Conservation (phyloP, 768 basidiomycete genomes). For the Boletus pseudopeckii region DNA sequence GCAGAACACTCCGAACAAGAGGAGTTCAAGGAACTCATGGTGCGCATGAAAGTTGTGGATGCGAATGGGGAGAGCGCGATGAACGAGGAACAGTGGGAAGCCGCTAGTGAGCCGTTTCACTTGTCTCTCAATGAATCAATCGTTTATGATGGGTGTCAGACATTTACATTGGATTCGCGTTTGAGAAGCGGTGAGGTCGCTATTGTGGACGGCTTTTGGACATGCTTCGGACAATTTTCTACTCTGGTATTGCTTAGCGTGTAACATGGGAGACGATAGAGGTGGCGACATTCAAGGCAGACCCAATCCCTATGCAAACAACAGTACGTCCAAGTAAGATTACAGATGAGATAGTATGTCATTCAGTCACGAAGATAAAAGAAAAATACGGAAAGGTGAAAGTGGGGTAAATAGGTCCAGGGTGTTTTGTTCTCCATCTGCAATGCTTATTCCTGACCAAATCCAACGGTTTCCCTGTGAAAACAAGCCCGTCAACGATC, state of each 20-base stretch:
- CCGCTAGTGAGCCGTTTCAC: constrained; percentile 74
- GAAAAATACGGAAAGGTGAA: neutral
- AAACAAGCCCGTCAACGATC: constrained; percentile 15
- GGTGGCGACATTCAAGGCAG: neutral
- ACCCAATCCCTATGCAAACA: constrained; percentile 3
- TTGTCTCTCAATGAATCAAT: neutral
- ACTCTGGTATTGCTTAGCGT: constrained; percentile 2
- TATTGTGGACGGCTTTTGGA: neutral
- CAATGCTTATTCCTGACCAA: constrained; percentile 78
- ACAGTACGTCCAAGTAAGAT: constrained; percentile 26
- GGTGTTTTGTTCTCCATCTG: neutral
- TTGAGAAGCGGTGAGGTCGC: constrained; percentile 58
- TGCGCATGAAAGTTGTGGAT: constrained; percentile 91
- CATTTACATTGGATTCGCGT: constrained; percentile 91
- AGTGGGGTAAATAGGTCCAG: constrained; percentile 18
- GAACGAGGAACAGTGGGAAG: constrained; percentile 96
- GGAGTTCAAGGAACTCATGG: constrained; percentile 81
- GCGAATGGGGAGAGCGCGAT: constrained; percentile 83
- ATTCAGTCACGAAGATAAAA: constrained; percentile 4
- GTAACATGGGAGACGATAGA: constrained; percentile 1
- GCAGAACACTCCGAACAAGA: constrained; percentile 72
- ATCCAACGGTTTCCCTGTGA: constrained; percentile 84
- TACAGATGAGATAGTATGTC: constrained; percentile 30
- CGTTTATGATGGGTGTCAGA: constrained; percentile 45
- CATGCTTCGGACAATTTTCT: constrained; percentile 4